phyloP scores from a whole-genome alignment of 2,329 filamentous ascomycete species.

The Bipolaris zeicola region DNA sequence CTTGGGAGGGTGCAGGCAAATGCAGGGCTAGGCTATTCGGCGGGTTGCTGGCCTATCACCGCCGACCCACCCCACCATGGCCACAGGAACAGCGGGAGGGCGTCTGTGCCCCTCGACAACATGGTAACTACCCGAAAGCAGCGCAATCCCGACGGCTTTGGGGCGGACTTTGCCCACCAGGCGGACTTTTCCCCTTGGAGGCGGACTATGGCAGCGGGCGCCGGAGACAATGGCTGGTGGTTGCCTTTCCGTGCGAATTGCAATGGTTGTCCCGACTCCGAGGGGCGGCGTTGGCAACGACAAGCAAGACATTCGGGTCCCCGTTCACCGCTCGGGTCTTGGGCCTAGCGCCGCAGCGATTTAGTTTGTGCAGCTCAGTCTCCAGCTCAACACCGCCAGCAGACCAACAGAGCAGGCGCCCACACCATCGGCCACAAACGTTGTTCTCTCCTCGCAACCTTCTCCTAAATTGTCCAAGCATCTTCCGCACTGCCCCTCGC shows the following conservation, averaged over 20 bases:
- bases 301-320: slow-evolving; percentile 32
- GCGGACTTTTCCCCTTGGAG: no score
- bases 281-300: slow-evolving; percentile 3
- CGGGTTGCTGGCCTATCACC: slow-evolving; percentile 18
- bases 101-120: slow-evolving; percentile 5
- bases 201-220: no score
- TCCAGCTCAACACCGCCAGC: slow-evolving; percentile 39
- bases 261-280: slow-evolving; percentile 6
- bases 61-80: slow-evolving; percentile 14
- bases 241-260: no score
- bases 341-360: slow-evolving; percentile 32
- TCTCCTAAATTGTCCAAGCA: slow-evolving; percentile 35
- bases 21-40: slow-evolving; percentile 28
- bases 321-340: slow-evolving; percentile 40
- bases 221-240: no score
- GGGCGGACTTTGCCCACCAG: not conserved
- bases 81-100: slow-evolving; percentile 15
- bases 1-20: slow-evolving; percentile 28
- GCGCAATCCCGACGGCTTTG: slow-evolving; percentile 2
- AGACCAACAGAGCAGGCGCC: slow-evolving; percentile 18
- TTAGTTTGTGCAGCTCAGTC: slow-evolving; percentile 31
- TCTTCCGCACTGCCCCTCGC: slow-evolving; percentile 21
- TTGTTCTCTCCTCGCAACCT: slow-evolving; percentile 30
- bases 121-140: slow-evolving; percentile 5
- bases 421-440: slow-evolving; percentile 40